Base-by-base conservation (phyloP, 495 filamentous ascomycete genomes). In the Mytilinidion resinicola region DNA sequence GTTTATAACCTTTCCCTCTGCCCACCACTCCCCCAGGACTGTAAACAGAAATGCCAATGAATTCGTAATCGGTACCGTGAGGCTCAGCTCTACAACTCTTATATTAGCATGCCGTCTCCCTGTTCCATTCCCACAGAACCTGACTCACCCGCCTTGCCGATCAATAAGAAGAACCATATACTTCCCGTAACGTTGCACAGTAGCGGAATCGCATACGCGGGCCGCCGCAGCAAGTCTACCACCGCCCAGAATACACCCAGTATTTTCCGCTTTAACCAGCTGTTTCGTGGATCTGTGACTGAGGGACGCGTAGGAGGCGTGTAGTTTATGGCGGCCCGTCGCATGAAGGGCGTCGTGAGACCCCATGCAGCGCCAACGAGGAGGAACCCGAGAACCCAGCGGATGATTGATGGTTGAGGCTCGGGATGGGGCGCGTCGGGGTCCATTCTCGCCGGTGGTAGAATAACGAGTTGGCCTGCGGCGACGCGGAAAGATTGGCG, bases 161-260 rank as follows among this genome's bases (percentile, higher is more conserved):
- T 89, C 60, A 98, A 74, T 63, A 96, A 70, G 67, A 98, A 98
- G 66, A 98, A 98, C 93, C 93, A 98, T 60, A 98, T 79, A 66
- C 89, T 95, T 56, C 93, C 93, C 36, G 93, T 96, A 63, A 96
- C 71, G 67, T 98, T 98, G 30, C 96, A 76, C 51, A 96, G 73
- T 64, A 98, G 69, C 25, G 92, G 92, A 37, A 95, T 68, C 10
- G 89, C 86, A 72, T 98, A 98, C 25, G 80, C 80, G 47, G 90
- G 90, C 56, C 87, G 90, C 46, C 80, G 74, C 10, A 97, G 72
- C 64, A 96, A 72, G 70, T 95, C 93, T 8, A 83, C 61, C 14
- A 92, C 86, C 12, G 83, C 90, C 66, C 86, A 92, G 53, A 85
- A 77, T 0, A 82, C 70, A 0, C 79, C 78, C 20, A 77, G 73